A percentile compares a stretch with the other conserved stretches of the same genome.
Conservation (phyloP, 1,139 yeast species). For the Candida gigantensis region DNA sequence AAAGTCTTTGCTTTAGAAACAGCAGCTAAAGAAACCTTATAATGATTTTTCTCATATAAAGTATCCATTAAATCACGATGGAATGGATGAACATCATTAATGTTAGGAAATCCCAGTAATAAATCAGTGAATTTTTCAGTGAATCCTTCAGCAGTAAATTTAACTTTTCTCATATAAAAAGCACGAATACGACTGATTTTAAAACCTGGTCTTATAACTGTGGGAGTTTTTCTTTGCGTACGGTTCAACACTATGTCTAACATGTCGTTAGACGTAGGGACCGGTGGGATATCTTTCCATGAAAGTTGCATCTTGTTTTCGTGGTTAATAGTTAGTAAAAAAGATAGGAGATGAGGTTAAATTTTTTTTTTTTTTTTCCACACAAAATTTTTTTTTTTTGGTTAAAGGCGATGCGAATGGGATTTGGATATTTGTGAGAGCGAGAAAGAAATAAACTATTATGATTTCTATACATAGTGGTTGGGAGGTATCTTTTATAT, state of each 20-base stretch:
- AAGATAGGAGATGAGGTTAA: conserved; percentile 8
- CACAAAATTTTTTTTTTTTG: not conserved
- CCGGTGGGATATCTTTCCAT: conserved; percentile 97
- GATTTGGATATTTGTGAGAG: too few relatives aligned
- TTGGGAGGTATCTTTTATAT: too few relatives aligned
- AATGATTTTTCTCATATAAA: conserved; percentile 94
- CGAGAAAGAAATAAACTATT: not conserved
- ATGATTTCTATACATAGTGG: too few relatives aligned
- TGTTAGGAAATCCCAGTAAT: conserved; percentile 88
- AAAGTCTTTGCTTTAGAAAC: conserved; percentile 90
- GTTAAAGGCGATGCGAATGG: not conserved
- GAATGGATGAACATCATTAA: conserved; percentile 97
- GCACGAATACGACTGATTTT: conserved; percentile 94
- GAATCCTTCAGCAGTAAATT: conserved; percentile 94
- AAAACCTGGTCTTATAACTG: conserved; percentile 96
- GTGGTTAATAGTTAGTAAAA: not conserved
- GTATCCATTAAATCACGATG: conserved; percentile 98
- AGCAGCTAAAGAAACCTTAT: conserved; percentile 95
- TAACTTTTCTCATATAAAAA: conserved; percentile 97
- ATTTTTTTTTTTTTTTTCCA: conserved; percentile 7
- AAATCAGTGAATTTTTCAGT: conserved; percentile 86
- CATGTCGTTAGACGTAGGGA: conserved; percentile 88
- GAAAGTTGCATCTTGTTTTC: conserved; percentile 75
- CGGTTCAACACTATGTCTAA: conserved; percentile 95
- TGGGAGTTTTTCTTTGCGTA: conserved; percentile 98